These are phyloP conservation scores for Zychaea mexicana DNA, from an alignment of 371 early-diverging fungal species.

Conservation along the genomic window DNA sequence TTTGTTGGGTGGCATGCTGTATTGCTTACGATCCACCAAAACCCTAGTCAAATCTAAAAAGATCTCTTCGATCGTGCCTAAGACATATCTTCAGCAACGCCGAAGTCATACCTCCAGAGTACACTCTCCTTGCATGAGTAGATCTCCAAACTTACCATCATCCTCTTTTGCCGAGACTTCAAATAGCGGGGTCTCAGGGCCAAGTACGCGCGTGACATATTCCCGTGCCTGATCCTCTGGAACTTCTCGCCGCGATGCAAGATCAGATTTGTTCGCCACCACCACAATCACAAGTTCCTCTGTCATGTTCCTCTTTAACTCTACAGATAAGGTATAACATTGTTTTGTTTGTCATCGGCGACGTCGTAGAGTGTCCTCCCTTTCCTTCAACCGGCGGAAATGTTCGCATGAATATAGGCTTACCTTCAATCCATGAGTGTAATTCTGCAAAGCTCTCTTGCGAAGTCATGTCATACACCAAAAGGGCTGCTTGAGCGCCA, in stretches of 20 bases:
- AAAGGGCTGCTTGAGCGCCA: slow-evolving; percentile 71
- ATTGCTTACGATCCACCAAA: slow-evolving; percentile 60
- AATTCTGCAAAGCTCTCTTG: slow-evolving; percentile 28
- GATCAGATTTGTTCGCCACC: slow-evolving; percentile 78
- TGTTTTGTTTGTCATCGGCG: too few species aligned
- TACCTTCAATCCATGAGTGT: slow-evolving; percentile 33
- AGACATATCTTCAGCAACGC: neutral
- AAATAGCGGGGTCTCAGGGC: slow-evolving; percentile 61
- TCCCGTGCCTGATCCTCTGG: slow-evolving; percentile 59
- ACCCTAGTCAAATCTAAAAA: slow-evolving; percentile 62
- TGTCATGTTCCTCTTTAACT: slow-evolving; percentile 72
- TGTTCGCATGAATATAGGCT: too few species aligned
- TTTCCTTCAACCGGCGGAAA: too few species aligned
- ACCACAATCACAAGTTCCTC: slow-evolving; percentile 72
- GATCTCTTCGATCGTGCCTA: slow-evolving; percentile 60
- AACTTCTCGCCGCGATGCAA: slow-evolving; percentile 61
- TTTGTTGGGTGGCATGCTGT: slow-evolving; percentile 31
- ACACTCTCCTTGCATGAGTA: neutral
- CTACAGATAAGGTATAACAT: too few species aligned
- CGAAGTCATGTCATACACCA: slow-evolving; percentile 59
- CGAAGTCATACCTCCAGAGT: neutral
- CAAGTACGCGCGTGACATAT: slow-evolving; percentile 60
- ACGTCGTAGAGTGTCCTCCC: too few species aligned
- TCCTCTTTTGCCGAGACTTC: slow-evolving; percentile 79
- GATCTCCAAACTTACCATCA: slow-evolving; percentile 47